Conservation (phyloP, 164 flowering plant species). For the Magnolia sinica region DNA sequence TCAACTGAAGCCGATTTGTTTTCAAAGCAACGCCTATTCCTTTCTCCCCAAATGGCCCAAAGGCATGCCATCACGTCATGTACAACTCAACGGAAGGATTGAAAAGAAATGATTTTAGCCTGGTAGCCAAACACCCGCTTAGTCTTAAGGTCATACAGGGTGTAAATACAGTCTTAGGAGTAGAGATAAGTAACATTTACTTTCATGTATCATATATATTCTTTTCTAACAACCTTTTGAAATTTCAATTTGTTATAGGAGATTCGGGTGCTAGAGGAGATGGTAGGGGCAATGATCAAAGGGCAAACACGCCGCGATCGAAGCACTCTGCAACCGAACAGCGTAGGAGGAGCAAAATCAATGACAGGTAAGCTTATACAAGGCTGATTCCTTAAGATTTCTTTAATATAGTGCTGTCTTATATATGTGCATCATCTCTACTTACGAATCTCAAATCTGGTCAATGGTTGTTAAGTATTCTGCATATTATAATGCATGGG, state of each 20-base stretch:
- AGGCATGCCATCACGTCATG: too few relatives aligned
- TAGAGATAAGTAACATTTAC: too few relatives aligned
- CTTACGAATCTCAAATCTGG: background rate
- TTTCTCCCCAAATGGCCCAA: too few relatives aligned
- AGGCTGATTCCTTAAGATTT: background rate
- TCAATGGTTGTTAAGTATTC: background rate
- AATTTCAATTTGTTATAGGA: conserved; percentile 25
- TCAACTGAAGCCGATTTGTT: too few relatives aligned
- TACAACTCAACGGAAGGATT: too few relatives aligned
- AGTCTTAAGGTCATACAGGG: background rate
- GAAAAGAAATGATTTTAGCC: background rate
- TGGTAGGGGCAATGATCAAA: conserved; percentile 47
- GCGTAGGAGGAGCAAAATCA: conserved; percentile 90
- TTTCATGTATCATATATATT: background rate
- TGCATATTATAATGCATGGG: background rate
- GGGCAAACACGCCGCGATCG: conserved; percentile 62
- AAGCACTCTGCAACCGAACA: conserved; percentile 98
- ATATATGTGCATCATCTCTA: background rate
- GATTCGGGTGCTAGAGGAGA: conserved; percentile 39
- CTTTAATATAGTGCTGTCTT: background rate
- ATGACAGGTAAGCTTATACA: conserved; percentile 64
- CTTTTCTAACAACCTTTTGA: background rate
- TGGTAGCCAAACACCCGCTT: background rate
- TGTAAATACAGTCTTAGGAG: too few relatives aligned
- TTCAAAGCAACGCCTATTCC: too few relatives aligned